These are phyloP conservation scores for Flaveria brownii DNA, from an alignment of 129 eudicot species.

Conservation along the genomic window DNA sequence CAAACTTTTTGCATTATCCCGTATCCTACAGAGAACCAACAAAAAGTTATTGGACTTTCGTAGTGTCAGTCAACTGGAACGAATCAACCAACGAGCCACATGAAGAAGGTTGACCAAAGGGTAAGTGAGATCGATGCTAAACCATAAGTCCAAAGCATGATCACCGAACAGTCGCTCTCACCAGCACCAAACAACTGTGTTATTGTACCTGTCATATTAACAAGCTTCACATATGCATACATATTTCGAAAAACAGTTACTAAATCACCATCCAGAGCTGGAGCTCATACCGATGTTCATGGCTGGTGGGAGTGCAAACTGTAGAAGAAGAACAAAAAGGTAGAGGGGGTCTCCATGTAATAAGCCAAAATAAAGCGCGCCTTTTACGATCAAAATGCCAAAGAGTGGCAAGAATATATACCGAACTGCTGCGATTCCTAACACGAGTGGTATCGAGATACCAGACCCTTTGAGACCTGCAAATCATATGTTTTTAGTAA, in stretches of 20 bases:
- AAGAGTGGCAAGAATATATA: constrained; percentile 55
- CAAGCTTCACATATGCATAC: neutral
- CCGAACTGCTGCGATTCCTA: constrained; percentile 58
- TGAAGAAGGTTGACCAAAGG: constrained; percentile 58
- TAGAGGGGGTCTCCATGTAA: constrained; percentile 57
- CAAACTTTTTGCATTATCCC: neutral
- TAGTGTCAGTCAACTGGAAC: neutral
- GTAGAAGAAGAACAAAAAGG: constrained; percentile 68
- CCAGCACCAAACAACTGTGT: constrained; percentile 64
- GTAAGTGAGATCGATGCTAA: constrained; percentile 54
- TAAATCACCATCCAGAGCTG: neutral
- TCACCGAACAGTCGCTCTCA: constrained; percentile 60
- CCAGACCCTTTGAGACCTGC: constrained; percentile 67
- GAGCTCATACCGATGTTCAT: constrained; percentile 66
- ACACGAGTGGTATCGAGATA: constrained; percentile 40
- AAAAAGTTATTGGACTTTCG: neutral
- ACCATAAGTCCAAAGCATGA: constrained; percentile 54
- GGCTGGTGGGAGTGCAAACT: constrained; percentile 83
- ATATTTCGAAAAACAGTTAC: neutral
- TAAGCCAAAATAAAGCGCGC: constrained; percentile 47
- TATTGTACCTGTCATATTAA: constrained; percentile 38
- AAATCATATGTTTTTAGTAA: neutral
- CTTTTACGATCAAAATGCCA: constrained; percentile 60
- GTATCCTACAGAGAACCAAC: neutral
- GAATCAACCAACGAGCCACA: constrained; percentile 53